These are phyloP conservation scores for Peltaster fructicola DNA, from an alignment of 2,329 filamentous ascomycete species.

Conservation along the genomic window DNA sequence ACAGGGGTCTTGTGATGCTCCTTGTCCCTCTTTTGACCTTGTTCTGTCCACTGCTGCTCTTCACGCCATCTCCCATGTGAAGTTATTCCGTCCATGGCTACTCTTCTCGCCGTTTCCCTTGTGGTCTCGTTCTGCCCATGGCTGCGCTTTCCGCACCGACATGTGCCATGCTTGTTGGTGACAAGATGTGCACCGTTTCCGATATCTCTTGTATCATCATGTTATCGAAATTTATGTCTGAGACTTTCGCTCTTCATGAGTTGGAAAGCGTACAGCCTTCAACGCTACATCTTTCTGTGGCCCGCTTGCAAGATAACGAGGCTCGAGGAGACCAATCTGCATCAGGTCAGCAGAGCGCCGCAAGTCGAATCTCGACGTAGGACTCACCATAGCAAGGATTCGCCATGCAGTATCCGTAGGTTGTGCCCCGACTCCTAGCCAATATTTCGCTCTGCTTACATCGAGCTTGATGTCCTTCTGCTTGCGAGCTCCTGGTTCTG, in stretches of 20 bases:
- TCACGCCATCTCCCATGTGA: no score
- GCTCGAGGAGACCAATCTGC: conserved; percentile 26
- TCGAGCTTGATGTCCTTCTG: conserved; percentile 91
- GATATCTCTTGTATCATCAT: no score
- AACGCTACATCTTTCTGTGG: conserved; percentile 16
- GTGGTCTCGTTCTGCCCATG: no score
- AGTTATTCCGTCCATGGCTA: no score
- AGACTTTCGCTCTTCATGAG: conserved; percentile 9
- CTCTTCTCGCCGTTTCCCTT: no score
- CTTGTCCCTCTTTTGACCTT: no score
- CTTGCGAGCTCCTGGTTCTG: conserved; percentile 38
- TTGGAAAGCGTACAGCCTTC: conserved; percentile 15
- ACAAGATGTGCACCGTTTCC: no score
- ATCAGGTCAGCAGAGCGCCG: conserved; percentile 7
- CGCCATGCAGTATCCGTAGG: conserved; percentile 82
- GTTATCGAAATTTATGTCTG: no score
- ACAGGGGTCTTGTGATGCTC: no score
- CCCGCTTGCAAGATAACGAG: conserved; percentile 19
- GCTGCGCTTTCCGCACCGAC: no score
- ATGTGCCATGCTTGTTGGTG: no score
- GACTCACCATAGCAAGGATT: conserved; percentile 57
- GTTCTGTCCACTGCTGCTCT: no score
- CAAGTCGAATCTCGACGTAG: neutral
- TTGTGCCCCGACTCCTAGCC: conserved; percentile 92
- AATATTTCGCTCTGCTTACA: conserved; percentile 66